Evolutionary conservation across 345 rosid species (phyloP), one percentile per base, ranked within the genome.

Genomic region (Kandelia obovata): DNA sequence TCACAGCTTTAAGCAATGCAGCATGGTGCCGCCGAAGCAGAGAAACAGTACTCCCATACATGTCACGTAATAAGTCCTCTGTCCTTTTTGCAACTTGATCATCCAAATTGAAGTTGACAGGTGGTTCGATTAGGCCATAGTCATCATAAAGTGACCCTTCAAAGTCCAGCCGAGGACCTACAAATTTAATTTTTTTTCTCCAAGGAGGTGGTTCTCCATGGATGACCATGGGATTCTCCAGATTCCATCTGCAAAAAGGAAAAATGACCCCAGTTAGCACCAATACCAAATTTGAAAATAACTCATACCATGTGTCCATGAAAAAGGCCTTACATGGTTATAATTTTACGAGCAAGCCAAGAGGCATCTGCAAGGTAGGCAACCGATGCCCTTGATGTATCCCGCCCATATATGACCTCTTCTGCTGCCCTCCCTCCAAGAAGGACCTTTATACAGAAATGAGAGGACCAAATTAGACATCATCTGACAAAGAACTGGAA

Each of bases 371-470:
- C 92, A 65, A 93, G 96, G 78, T 90, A 93, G 75, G 78, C 71
- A 31, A 93, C 85, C 6, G 98, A 90, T 75, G 93, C 93, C 67
- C 73, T 86, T 25, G 98, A 93, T 74, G 96, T 89, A 83, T 93
- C 96, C 68, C 87, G 76, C 25, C 98, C 98, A 68, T 89, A 90
- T 58, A 93, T 84, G 20, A 90, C 92, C 79, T 92, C 92, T 81
- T 90, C 98, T 32, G 98, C 97, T 78, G 98, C 98, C 79, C 98
- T 87, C 53, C 92, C 98, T 34, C 91, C 98, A 20, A 93, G 92
- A 62, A 93, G 77, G 67, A 89, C 89, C 96, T 92, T 80, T 63
- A 73, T 43, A 68, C 5, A 57, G 17, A 57, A 19, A 68, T 19
- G 1, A 51, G 65, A 53, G 53, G 63, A 58, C 56, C 69, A 71